These are phyloP conservation scores for Fonsecaea nubica DNA, from an alignment of 2,329 filamentous ascomycete species.

Conservation along the genomic window DNA sequence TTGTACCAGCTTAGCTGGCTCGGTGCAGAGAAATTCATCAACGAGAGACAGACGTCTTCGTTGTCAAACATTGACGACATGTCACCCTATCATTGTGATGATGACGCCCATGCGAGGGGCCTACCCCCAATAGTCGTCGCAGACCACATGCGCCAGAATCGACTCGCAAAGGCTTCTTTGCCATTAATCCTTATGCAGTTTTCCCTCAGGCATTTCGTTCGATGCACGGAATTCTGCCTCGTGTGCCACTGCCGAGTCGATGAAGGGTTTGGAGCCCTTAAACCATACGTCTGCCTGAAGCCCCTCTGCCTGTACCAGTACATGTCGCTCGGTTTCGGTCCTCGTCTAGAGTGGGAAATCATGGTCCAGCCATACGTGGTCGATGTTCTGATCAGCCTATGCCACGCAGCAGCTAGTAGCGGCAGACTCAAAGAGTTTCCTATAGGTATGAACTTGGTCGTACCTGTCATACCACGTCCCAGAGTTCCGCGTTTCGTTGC, in stretches of 20 bases:
- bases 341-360: conserved; percentile 85
- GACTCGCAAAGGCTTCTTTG: conserved; percentile 55
- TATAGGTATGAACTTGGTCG: conserved; percentile 61
- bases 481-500: background rate
- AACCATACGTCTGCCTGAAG: conserved; percentile 74
- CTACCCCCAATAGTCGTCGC: conserved; percentile 56
- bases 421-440: conserved; percentile 61
- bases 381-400: conserved; percentile 83
- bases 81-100: conserved; percentile 28
- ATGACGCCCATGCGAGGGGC: conserved; percentile 24
- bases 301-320: conserved; percentile 86
- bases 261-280: conserved; percentile 62
- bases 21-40: conserved; percentile 66
- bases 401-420: conserved; percentile 65
- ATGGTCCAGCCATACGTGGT: conserved; percentile 79
- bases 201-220: conserved; percentile 74
- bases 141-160: conserved; percentile 57
- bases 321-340: conserved; percentile 82
- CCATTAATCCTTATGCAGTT: conserved; percentile 74
- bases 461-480: conserved; percentile 49
- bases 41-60: conserved; percentile 51
- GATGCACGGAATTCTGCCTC: conserved; percentile 85
- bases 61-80: conserved; percentile 13
- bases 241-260: conserved; percentile 76
- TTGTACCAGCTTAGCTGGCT: conserved; percentile 67